phyloP scores from a whole-genome alignment of 179 eudicot species.

The Heliamphora pulchella region DNA sequence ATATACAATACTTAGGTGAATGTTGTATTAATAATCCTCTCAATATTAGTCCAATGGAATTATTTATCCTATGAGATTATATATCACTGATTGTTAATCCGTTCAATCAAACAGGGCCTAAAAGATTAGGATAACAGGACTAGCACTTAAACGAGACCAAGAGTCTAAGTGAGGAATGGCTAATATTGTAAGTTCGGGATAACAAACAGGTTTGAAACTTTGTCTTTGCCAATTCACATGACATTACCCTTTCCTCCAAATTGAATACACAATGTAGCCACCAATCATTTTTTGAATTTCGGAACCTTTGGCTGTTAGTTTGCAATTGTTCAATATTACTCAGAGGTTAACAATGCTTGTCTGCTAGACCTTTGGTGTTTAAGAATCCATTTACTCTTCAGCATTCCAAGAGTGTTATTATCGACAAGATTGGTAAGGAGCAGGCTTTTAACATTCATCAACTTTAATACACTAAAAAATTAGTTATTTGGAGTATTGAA shows the following conservation, averaged over 20 bases:
- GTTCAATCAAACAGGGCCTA: no score
- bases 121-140: neutral
- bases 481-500: neutral
- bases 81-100: no score
- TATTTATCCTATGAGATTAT: no score
- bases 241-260: neutral
- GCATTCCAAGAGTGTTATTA: neutral
- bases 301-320: neutral
- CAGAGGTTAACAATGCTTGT: conserved; percentile 2
- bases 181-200: neutral
- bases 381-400: conserved; percentile 9
- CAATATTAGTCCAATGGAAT: no score
- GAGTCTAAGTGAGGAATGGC: neutral
- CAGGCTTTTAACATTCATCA: neutral
- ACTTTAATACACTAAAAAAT: neutral
- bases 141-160: neutral
- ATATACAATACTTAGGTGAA: no score
- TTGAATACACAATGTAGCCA: neutral
- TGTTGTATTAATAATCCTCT: no score
- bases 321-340: neutral
- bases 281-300: neutral
- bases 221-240: neutral
- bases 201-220: neutral
- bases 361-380: neutral
- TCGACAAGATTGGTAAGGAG: neutral